These are phyloP conservation scores for Aureobasidium sp. DNA, from an alignment of 2,329 filamentous ascomycete species.

Conservation along the genomic window DNA sequence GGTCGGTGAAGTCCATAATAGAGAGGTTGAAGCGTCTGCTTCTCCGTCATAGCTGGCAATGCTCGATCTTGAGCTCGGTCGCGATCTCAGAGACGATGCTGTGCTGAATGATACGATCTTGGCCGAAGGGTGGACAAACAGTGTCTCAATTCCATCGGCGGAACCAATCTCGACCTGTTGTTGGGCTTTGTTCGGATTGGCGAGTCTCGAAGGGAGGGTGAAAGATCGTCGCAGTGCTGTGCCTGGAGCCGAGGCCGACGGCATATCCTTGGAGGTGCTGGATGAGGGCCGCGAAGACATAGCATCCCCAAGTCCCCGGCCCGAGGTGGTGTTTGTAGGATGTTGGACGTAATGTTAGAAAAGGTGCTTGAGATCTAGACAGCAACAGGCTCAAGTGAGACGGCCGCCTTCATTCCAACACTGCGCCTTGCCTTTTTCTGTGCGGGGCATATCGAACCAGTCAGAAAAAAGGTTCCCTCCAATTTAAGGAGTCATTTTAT, in stretches of 20 bases:
- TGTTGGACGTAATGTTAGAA: neutral
- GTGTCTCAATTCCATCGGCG: slow-evolving; percentile 53
- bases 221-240: slow-evolving; percentile 37
- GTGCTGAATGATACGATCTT: slow-evolving; percentile 62
- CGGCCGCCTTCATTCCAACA: neutral
- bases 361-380: neutral
- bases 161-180: slow-evolving; percentile 30
- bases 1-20: slow-evolving; percentile 67
- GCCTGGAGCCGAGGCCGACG: slow-evolving; percentile 19
- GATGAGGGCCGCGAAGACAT: slow-evolving; percentile 13
- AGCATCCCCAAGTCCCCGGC: slow-evolving; percentile 3
- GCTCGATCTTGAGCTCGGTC: slow-evolving; percentile 29
- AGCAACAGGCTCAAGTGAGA: neutral
- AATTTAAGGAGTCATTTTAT: slow-evolving; percentile 11
- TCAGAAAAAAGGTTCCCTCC: neutral
- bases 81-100: slow-evolving; percentile 24
- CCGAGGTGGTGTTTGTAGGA: neutral
- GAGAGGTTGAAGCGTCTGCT: slow-evolving; percentile 45
- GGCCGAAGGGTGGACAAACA: slow-evolving; percentile 66
- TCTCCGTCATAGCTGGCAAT: slow-evolving; percentile 19
- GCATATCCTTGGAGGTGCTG: slow-evolving; percentile 24
- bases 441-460: neutral
- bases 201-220: slow-evolving; percentile 39
- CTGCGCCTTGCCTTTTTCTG: neutral
- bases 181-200: slow-evolving; percentile 26